Evolutionary conservation across 176 grass and related monocot species (phyloP).

Genomic region (Juncus effusus): DNA sequence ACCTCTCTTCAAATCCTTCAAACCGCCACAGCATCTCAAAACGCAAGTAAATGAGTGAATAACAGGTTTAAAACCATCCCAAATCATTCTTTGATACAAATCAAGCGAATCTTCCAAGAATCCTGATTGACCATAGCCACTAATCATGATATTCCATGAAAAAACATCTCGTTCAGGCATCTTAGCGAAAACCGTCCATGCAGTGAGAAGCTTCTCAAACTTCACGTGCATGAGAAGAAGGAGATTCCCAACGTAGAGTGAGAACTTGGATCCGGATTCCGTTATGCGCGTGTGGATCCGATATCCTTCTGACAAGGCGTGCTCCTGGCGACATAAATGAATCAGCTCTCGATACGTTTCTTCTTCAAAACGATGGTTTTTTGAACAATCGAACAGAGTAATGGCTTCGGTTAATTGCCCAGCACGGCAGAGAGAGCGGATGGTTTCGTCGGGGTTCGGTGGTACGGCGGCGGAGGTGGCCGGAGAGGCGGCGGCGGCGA

Average conservation of each 20-base stretch:
- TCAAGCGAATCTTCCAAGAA: conserved; percentile 78
- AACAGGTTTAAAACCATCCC: conserved; percentile 64
- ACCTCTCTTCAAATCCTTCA: conserved; percentile 54
- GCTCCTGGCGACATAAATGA: conserved; percentile 67
- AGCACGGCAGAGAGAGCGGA: conserved; percentile 54
- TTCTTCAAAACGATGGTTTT: conserved; percentile 28
- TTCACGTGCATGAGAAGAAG: conserved; percentile 69
- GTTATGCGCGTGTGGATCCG: conserved; percentile 52
- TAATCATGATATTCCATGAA: conserved; percentile 91
- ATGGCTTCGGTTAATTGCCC: conserved; percentile 49
- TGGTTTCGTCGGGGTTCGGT: conserved; percentile 35
- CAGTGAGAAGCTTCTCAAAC: conserved; percentile 54
- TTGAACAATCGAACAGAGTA: conserved; percentile 18
- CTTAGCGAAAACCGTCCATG: conserved; percentile 77
- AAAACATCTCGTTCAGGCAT: conserved; percentile 76
- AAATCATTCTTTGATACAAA: conserved; percentile 88
- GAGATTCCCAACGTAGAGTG: conserved; percentile 55
- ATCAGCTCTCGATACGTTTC: conserved; percentile 69
- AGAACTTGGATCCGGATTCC: conserved; percentile 31
- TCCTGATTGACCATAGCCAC: conserved; percentile 71
- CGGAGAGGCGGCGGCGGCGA: conserved; percentile 22
- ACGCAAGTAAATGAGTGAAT: conserved; percentile 88
- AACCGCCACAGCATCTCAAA: conserved; percentile 59
- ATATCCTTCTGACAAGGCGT: conserved; percentile 46
- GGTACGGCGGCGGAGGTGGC: background rate